A percentile compares a stretch with the other conserved stretches of the same genome.
phyloP scores from a whole-genome alignment of 1,284 basidiomycete species.

The Inonotus hispidus region DNA sequence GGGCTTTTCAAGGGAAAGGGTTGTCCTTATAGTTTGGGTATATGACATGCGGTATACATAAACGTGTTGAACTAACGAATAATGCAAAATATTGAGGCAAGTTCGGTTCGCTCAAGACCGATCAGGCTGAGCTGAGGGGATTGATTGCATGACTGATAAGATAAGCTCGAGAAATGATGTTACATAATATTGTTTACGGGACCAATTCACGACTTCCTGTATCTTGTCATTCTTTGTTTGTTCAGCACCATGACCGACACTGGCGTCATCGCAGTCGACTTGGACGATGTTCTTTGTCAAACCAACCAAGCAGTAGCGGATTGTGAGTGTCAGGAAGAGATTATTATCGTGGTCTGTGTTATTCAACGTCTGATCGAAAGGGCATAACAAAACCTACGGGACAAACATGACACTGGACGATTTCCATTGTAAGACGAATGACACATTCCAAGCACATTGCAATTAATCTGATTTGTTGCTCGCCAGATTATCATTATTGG shows the following conservation, averaged over 20 bases:
- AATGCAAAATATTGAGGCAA: neutral
- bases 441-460: neutral
- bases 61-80: too few species aligned
- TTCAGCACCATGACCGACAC: neutral
- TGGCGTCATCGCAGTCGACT: constrained; percentile 59
- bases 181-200: neutral
- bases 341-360: too few species aligned
- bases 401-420: constrained; percentile 44
- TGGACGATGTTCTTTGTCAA: constrained; percentile 72
- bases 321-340: constrained; percentile 41
- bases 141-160: neutral
- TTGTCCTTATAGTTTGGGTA: neutral
- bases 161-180: neutral
- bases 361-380: constrained; percentile 28
- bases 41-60: neutral
- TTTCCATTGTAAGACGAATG: constrained; percentile 55
- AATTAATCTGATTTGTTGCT: neutral
- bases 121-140: neutral
- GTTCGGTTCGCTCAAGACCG: neutral
- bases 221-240: neutral
- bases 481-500: constrained; percentile 61
- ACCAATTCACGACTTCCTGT: neutral
- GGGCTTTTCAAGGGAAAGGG: too few species aligned
- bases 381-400: constrained; percentile 68
- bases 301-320: constrained; percentile 62